Conservation (phyloP, 2,329 filamentous ascomycete genomes). For the Colletotrichum godetiae region DNA sequence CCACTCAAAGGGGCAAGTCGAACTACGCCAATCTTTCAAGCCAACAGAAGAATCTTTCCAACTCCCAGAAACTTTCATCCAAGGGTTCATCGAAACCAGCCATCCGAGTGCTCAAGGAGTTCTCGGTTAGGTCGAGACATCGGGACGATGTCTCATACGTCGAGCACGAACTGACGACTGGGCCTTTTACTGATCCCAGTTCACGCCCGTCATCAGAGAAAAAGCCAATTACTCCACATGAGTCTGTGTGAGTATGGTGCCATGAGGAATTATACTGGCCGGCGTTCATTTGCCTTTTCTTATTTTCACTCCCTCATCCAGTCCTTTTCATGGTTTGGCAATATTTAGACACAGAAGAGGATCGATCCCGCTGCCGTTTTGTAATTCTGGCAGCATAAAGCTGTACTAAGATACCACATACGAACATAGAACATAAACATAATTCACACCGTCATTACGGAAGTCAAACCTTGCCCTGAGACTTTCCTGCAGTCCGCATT, state of each 20-base stretch:
- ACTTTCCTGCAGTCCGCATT: background rate
- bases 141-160: conserved; percentile 15
- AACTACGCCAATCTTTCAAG: conserved; percentile 26
- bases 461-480: too few relatives aligned
- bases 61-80: conserved; percentile 1
- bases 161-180: conserved; percentile 8
- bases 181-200: conserved; percentile 1
- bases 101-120: conserved; percentile 26
- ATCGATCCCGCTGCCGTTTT: too few relatives aligned
- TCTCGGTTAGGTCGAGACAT: conserved; percentile 20
- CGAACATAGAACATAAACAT: background rate
- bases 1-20: conserved; percentile 36
- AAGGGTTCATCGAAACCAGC: background rate
- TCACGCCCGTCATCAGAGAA: conserved; percentile 9
- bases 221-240: conserved; percentile 15
- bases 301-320: too few relatives aligned
- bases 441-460: background rate
- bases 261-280: background rate
- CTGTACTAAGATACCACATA: background rate
- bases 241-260: conserved; percentile 6
- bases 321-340: background rate
- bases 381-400: background rate
- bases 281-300: background rate
- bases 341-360: background rate
- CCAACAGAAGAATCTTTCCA: background rate